phyloP scores from a whole-genome alignment of 2,329 filamentous ascomycete species.

The Pseudocercospora vitis region DNA sequence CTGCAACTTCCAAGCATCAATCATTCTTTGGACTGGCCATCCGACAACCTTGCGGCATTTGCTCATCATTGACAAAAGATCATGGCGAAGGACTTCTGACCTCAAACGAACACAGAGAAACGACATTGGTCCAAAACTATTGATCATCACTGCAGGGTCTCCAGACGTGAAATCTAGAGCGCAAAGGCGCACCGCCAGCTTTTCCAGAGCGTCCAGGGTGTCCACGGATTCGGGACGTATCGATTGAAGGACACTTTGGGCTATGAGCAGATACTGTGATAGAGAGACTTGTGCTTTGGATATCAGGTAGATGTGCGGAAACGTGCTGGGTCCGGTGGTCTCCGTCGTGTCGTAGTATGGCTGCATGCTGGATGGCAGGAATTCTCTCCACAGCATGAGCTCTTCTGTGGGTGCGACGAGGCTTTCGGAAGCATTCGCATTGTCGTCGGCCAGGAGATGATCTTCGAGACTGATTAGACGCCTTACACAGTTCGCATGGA shows the following conservation, averaged over 20 bases:
- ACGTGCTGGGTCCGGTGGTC: background rate
- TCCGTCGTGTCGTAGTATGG: constrained; percentile 3
- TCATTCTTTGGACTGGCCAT: constrained; percentile 14
- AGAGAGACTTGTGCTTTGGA: constrained; percentile 8
- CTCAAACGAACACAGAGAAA: constrained; percentile 9
- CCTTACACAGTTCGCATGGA: constrained; percentile 4
- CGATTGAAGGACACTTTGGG: constrained; percentile 3
- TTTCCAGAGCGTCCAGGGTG: background rate
- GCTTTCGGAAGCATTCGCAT: constrained; percentile 9
- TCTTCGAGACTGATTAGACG: constrained; percentile 6
- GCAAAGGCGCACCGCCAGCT: constrained; percentile 9
- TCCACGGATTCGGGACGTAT: background rate
- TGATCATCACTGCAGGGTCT: constrained; percentile 12
- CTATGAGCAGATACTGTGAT: constrained; percentile 9
- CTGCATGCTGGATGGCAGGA: background rate
- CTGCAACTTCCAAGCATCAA: background rate
- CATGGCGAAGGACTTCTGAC: background rate
- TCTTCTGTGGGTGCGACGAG: background rate
- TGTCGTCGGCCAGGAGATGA: background rate
- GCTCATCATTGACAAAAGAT: constrained; percentile 10
- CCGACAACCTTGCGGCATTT: constrained; percentile 9
- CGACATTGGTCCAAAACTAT: constrained; percentile 18
- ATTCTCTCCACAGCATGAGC: background rate
- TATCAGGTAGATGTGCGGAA: constrained; percentile 9
- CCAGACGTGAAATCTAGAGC: constrained; percentile 12